Evolutionary conservation across 148 eudicot genomes (phyloP).

Genomic region (Mesembryanthemum crystallinum): DNA sequence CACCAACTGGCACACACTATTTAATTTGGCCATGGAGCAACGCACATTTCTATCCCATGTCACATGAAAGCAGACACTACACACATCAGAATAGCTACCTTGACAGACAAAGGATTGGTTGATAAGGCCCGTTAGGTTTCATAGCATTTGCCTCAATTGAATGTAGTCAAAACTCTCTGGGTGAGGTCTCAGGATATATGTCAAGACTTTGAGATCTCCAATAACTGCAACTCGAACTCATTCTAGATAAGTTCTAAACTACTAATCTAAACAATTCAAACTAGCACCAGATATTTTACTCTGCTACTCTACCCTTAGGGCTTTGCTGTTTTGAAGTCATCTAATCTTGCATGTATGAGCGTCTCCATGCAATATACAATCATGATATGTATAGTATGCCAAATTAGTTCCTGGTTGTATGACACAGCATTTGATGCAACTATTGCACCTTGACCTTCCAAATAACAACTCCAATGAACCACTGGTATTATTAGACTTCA

Average conservation of each 20-base stretch:
- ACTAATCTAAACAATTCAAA: neutral
- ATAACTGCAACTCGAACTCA: neutral
- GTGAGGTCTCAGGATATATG: neutral
- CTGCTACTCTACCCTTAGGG: constrained; percentile 5
- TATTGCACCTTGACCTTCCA: neutral
- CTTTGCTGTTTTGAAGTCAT: neutral
- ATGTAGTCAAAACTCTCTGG: neutral
- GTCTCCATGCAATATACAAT: neutral
- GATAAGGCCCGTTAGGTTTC: neutral
- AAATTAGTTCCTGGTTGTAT: neutral
- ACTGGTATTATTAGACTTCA: neutral
- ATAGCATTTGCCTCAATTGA: neutral
- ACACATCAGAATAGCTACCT: neutral
- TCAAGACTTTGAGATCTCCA: neutral
- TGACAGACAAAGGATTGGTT: neutral
- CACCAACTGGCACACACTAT: neutral
- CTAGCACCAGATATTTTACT: neutral
- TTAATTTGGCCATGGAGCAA: neutral
- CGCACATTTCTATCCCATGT: neutral
- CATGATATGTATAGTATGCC: neutral
- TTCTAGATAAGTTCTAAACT: neutral
- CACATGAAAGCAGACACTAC: neutral
- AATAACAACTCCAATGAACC: neutral
- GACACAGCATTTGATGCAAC: neutral
- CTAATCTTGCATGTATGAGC: neutral